Conservation (phyloP, 208 protist genomes). For the Trypanosoma congolense region DNA sequence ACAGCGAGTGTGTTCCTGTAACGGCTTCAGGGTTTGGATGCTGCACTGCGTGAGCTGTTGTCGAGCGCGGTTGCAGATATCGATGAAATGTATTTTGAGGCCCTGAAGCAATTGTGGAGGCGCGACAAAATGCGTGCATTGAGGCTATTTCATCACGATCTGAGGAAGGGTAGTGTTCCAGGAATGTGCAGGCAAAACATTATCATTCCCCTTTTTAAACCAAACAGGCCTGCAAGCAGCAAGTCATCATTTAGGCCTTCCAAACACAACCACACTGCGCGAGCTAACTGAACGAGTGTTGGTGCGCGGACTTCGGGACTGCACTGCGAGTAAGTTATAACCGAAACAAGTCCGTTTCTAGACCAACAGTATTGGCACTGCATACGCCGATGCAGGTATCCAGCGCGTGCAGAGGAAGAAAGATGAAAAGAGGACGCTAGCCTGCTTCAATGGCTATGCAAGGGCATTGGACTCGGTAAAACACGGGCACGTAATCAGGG, state of each 20-base stretch:
- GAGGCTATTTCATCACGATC: not conserved
- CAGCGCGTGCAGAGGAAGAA: no score
- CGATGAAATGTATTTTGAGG: not conserved
- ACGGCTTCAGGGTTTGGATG: not conserved
- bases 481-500: no score
- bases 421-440: conserved; percentile 83
- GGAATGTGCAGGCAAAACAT: not conserved
- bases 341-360: no score
- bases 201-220: not conserved
- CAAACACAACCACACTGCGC: not conserved
- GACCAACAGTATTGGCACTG: no score
- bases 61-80: not conserved
- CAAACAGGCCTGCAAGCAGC: not conserved
- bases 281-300: no score
- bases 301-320: no score
- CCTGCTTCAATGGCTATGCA: no score
- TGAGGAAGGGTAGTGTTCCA: not conserved
- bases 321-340: no score
- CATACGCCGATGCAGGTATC: no score
- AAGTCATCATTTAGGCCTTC: not conserved
- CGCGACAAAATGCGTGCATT: not conserved
- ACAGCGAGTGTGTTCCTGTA: not conserved
- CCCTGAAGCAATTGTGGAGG: not conserved
- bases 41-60: not conserved
- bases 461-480: no score